Percentiles rank a stretch among this genome's conserved stretches.
These are phyloP conservation scores for Auricularia auricula-judae DNA, from an alignment of 768 basidiomycete genomes.

Conservation along the genomic window DNA sequence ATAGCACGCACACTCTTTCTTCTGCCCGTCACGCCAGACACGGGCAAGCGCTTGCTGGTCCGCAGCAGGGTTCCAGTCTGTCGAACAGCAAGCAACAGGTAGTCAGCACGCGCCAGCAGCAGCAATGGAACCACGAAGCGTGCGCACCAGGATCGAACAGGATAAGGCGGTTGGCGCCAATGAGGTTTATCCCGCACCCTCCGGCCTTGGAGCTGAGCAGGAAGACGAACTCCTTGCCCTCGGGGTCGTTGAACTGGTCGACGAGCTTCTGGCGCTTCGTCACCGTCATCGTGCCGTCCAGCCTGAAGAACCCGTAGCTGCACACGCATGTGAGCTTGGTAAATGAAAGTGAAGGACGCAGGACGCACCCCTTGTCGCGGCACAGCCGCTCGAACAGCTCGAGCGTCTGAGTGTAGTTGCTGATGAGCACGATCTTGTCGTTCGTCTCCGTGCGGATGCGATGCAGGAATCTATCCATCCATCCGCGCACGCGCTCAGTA, in stretches of 20 bases:
- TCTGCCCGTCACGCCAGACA: constrained; percentile 99
- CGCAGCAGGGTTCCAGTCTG: constrained; percentile 97
- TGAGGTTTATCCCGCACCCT: constrained; percentile 93
- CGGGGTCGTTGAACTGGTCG: constrained; percentile 90
- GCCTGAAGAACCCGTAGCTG: constrained; percentile 81
- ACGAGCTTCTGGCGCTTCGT: constrained; percentile 90
- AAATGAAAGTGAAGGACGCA: not conserved
- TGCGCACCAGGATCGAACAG: constrained; percentile 81
- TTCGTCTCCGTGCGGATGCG: constrained; percentile 69
- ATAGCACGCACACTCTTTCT: constrained; percentile 81
- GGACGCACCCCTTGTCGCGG: constrained; percentile 63
- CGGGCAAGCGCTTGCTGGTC: constrained; percentile 97
- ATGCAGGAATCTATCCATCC: constrained; percentile 58
- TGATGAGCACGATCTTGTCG: constrained; percentile 95
- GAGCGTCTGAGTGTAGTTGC: constrained; percentile 92
- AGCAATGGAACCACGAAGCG: not conserved
- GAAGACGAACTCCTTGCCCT: constrained; percentile 90
- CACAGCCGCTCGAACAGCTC: constrained; percentile 88
- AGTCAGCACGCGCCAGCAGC: not conserved
- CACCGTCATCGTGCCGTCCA: constrained; percentile 93
- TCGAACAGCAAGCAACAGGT: not conserved
- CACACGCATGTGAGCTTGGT: constrained; percentile 4
- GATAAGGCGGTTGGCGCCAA: constrained; percentile 92
- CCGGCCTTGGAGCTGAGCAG: constrained; percentile 91
- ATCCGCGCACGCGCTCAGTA: not conserved